Conservation (phyloP, 1,284 basidiomycete species). For the Microbotryum intermedium region DNA sequence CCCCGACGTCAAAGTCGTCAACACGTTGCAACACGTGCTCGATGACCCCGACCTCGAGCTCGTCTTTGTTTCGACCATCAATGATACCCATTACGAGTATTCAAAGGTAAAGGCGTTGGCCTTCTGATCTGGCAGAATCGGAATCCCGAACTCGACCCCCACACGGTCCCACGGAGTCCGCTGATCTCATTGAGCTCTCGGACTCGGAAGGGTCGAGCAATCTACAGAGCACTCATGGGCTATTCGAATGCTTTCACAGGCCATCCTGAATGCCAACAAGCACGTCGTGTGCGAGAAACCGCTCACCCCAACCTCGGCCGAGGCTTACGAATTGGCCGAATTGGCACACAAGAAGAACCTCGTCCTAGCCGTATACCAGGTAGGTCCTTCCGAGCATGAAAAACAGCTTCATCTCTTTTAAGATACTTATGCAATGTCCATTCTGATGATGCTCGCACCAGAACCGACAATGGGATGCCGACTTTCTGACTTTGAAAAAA, state of each 20-base stretch:
- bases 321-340: constrained; percentile 59
- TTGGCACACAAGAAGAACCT: constrained; percentile 59
- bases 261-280: constrained; percentile 60
- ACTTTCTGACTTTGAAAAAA: constrained; percentile 64
- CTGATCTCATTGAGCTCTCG: no score
- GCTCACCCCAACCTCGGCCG: constrained; percentile 55
- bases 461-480: constrained; percentile 73
- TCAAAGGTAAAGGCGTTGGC: constrained; percentile 34
- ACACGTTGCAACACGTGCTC: constrained; percentile 19
- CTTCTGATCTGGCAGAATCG: constrained; percentile 39
- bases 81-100: constrained; percentile 63
- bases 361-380: constrained; percentile 47
- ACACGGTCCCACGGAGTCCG: constrained; percentile 35
- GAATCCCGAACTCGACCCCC: no score
- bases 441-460: constrained; percentile 47
- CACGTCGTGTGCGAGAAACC: constrained; percentile 78
- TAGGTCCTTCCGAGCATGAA: neutral
- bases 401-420: neutral
- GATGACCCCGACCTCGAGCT: constrained; percentile 40
- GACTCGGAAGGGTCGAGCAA: no score
- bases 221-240: neutral
- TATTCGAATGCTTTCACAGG: constrained; percentile 34
- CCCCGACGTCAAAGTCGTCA: constrained; percentile 24
- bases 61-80: constrained; percentile 65
- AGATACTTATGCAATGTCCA: neutral